Base-by-base conservation (phyloP, 306 rosid species). In the Sindora glabra region DNA sequence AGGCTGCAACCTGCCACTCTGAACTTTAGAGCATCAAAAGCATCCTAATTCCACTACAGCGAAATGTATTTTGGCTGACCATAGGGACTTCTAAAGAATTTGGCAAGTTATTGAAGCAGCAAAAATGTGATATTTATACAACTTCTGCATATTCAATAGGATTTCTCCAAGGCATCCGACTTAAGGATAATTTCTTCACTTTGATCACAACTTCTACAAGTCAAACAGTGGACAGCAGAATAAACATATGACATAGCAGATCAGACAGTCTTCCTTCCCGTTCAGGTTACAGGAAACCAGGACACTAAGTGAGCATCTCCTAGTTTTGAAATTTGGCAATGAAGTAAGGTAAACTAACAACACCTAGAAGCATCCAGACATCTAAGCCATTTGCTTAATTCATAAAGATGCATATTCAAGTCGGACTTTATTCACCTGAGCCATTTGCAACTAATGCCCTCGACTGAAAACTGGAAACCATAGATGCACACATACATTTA, bases 391-490 rank as follows among this genome's bases (percentile, higher is more conserved):
- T 39, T 47, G 30, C 19, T 22, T 19, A 47, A 47, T 47, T 2
- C 52, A 21, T 19, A 10, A 9, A 29, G 22, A 47, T 21, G 16
- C 29, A 47, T 11, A 11, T 13, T 22, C 3, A 8, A 62, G 45
- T n/a, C 19, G 15, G 24, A 7, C 12, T 0, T 2, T 5, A 26
- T 47, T 46, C 37, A 38, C 36, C 55, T 44, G 8, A 17, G 33
- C 50, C 41, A 55, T n/a, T 46, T 46, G 54, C 29, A 41, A 21
- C 1, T 23, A 14, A 49, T 58, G 16, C 67, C 48, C n/a, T 24
- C 7, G 29, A 65, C n/a, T n/a, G n/a, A n/a, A n/a, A n/a, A n/a
- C n/a, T 62, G 44, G 51, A 63, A 55, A 64, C 17, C 47, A 56
- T 38, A 47, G 39, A 64, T 18, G 8, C 33, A 51, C 53, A 29